These are phyloP conservation scores for Hymenoscyphus fraxineus DNA, from an alignment of 2,329 filamentous ascomycete genomes.

Conservation along the genomic window DNA sequence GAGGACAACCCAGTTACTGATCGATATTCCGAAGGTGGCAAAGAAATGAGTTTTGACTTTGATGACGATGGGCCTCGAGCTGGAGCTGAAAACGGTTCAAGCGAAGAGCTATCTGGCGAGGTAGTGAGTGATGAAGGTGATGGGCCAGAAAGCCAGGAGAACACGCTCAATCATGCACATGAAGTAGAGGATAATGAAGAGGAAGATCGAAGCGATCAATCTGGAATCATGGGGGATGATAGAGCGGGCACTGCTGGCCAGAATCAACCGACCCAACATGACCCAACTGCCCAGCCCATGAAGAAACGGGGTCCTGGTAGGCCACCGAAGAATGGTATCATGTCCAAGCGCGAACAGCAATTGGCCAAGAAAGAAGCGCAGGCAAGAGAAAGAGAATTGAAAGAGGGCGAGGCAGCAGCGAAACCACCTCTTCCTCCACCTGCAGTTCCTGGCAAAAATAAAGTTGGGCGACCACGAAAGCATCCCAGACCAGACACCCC, in stretches of 20 bases:
- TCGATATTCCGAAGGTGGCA: conserved; percentile 53
- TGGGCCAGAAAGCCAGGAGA: conserved; percentile 28
- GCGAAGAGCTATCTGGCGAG: conserved; percentile 32
- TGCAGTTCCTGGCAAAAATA: conserved; percentile 46
- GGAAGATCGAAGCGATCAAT: conserved; percentile 4
- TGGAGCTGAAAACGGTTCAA: conserved; percentile 45
- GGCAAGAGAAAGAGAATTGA: conserved; percentile 44
- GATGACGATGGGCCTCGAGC: conserved; percentile 55
- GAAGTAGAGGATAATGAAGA: conserved; percentile 3
- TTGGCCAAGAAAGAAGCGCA: conserved; percentile 54
- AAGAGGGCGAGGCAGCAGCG: conserved; percentile 46
- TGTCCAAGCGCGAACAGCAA: conserved; percentile 73
- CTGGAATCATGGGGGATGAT: conserved; percentile 1
- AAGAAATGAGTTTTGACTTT: conserved; percentile 72
- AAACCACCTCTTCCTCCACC: conserved; percentile 37
- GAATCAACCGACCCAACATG: conserved; percentile 2
- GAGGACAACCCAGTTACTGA: conserved; percentile 49
- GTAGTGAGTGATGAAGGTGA: conserved; percentile 27
- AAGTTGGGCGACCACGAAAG: conserved; percentile 62
- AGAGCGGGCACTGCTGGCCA: neutral
- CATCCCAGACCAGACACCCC: conserved; percentile 57
- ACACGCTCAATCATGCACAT: conserved; percentile 30
- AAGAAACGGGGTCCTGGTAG: conserved; percentile 66
- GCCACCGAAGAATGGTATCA: conserved; percentile 77
- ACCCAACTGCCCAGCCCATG: conserved; percentile 28